phyloP scores from a whole-genome alignment of 495 filamentous ascomycete genomes.

The Bathelium albidoporum region DNA sequence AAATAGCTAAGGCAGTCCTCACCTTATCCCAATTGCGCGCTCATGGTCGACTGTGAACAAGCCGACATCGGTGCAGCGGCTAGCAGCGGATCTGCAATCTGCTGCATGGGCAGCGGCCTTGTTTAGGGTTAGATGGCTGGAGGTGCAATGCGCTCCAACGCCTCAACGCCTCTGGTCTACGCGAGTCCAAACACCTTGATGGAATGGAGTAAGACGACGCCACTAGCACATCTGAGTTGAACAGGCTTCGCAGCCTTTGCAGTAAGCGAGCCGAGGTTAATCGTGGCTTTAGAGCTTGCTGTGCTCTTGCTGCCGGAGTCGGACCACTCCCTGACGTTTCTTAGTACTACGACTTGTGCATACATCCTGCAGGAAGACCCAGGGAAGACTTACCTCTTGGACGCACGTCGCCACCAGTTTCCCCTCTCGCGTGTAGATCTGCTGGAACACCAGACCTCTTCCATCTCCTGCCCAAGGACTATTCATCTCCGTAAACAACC shows the following conservation, averaged over 20 bases:
- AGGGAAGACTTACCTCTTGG: slow-evolving; percentile 51
- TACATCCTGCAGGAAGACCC: too few relatives aligned
- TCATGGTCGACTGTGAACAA: not conserved
- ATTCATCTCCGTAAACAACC: slow-evolving; percentile 87
- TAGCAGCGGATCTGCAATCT: not conserved
- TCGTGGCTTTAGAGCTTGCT: not conserved
- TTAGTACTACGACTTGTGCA: not conserved
- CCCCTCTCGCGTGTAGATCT: slow-evolving; percentile 77
- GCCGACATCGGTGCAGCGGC: not conserved
- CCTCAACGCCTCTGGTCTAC: not conserved
- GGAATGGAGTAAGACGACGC: not conserved
- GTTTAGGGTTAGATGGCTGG: too few relatives aligned
- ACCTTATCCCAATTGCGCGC: not conserved
- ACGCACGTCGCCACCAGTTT: slow-evolving; percentile 74
- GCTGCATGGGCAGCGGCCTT: too few relatives aligned
- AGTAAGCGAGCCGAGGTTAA: not conserved
- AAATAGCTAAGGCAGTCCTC: too few relatives aligned
- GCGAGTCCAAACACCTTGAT: not conserved
- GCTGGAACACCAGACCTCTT: slow-evolving; percentile 74
- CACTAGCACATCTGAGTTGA: not conserved
- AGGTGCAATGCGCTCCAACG: too few relatives aligned
- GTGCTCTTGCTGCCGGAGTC: slow-evolving; percentile 9
- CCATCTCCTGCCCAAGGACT: slow-evolving; percentile 92
- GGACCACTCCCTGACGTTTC: slow-evolving; percentile 10
- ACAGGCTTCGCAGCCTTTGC: not conserved